A percentile compares a stretch with the other conserved stretches of the same genome.
These are phyloP conservation scores for Boletus edulis DNA, from an alignment of 768 basidiomycete genomes.

Conservation along the genomic window DNA sequence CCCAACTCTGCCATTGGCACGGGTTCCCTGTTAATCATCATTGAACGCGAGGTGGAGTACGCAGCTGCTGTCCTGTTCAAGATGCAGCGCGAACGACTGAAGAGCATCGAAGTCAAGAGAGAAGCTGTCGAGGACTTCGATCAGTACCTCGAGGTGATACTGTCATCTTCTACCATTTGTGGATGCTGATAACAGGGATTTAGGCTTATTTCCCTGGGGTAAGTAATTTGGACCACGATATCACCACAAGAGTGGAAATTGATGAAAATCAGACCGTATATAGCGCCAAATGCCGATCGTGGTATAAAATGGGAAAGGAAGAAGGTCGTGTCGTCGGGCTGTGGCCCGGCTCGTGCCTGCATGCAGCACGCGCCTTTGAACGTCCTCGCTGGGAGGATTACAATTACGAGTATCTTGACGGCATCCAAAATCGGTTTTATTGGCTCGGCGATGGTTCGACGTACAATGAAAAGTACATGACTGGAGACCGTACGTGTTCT, in stretches of 20 bases:
- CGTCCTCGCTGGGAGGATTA: slow-evolving; percentile 68
- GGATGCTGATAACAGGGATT: background rate
- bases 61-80: slow-evolving; percentile 53
- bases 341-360: slow-evolving; percentile 60
- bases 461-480: slow-evolving; percentile 43
- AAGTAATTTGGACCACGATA: background rate
- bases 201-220: slow-evolving; percentile 19
- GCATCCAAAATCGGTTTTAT: slow-evolving; percentile 45
- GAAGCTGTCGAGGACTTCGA: slow-evolving; percentile 64
- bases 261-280: slow-evolving; percentile 49
- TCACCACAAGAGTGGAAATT: no score
- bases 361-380: slow-evolving; percentile 46
- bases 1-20: slow-evolving; percentile 23
- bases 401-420: slow-evolving; percentile 47
- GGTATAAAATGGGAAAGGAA: slow-evolving; percentile 62
- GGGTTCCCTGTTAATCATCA: slow-evolving; percentile 52
- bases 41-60: slow-evolving; percentile 59
- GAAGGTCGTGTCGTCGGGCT: slow-evolving; percentile 53
- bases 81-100: slow-evolving; percentile 59
- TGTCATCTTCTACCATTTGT: no score
- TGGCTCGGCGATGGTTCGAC: slow-evolving; percentile 66
- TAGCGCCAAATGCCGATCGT: slow-evolving; percentile 54
- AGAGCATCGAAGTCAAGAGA: slow-evolving; percentile 56
- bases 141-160: slow-evolving; percentile 49
- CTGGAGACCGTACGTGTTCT: slow-evolving; percentile 34